Base-by-base conservation (phyloP, 345 rosid species). In the Isatis tinctoria region DNA sequence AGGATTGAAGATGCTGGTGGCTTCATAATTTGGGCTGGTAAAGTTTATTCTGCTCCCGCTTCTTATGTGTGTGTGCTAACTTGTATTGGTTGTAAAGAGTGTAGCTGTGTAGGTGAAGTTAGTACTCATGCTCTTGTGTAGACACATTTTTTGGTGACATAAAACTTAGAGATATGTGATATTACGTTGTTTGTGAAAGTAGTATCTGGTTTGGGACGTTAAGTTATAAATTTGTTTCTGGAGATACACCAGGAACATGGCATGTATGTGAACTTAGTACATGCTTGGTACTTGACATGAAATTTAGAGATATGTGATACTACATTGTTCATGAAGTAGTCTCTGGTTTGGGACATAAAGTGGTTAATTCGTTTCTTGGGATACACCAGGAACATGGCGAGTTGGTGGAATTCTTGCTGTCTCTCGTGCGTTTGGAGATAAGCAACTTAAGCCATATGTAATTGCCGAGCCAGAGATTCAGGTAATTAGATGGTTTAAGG, bases 361-460 rank as follows among this genome's bases (percentile, higher is more conserved):
- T 56, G 30, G 30, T n/a, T 9, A 30, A 56, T 17, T 54, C 4
- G 0, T 12, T 37, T 9, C 20, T 14, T 63, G 28, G 39, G 69
- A 64, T 45, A 24, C 43, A 27, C 16, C 60, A 95, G 99, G 99
- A 70, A 95, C 99, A n/a, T 95, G 99, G 99, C 87, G 99, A 74
- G 98, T 95, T 69, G 99, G 99, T 61, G 99, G 99, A 8, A 97
- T 95, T 63, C 99, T 95, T 77, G 99, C 98, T 0, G 98, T 95
- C 60, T 95, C 99, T 62, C 98, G 98, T 36, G 99, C 99, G 49
- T 95, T 95, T 83, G 99, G 99, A 57, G 99, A 92, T 81, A 82
- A 90, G 81, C 96, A 87, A 69, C 83, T 95, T 84, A 95, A 95
- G 84, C 99, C 90, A 75, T 92, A 87, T 80, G 99, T 95, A 60